Conservation (phyloP, 2,329 filamentous ascomycete species). For the Xylaria sp. region DNA sequence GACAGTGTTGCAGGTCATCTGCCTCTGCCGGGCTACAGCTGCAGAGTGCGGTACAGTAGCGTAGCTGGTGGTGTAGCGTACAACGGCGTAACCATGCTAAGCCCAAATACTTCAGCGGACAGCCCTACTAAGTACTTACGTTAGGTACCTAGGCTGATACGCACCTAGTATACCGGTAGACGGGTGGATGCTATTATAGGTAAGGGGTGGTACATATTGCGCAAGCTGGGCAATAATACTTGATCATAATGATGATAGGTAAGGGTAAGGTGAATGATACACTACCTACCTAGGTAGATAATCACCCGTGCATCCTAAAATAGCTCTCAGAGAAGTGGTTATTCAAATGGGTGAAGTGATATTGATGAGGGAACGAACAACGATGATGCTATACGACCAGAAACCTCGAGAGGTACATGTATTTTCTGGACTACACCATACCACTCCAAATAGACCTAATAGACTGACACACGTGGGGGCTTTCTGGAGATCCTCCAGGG, state of each 20-base stretch:
- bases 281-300: background rate
- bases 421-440: too few relatives aligned
- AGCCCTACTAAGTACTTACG: constrained; percentile 6
- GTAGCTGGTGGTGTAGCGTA: background rate
- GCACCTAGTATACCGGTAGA: background rate
- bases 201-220: constrained; percentile 13
- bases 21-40: constrained; percentile 10
- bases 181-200: background rate
- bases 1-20: too few relatives aligned
- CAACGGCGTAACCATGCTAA: background rate
- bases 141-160: too few relatives aligned
- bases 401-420: constrained; percentile 2
- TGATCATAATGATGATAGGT: background rate
- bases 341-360: background rate
- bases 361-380: background rate
- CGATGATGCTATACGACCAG: background rate
- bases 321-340: background rate
- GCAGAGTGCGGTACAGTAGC: background rate
- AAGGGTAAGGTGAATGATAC: background rate
- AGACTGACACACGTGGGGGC: constrained; percentile 6
- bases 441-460: background rate
- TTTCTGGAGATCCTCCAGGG: background rate
- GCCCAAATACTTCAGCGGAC: background rate
- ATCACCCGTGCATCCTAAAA: background rate
- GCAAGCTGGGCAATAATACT: constrained; percentile 1